Conservation (phyloP, 257 asterid species). For the Apocynum venetum region DNA sequence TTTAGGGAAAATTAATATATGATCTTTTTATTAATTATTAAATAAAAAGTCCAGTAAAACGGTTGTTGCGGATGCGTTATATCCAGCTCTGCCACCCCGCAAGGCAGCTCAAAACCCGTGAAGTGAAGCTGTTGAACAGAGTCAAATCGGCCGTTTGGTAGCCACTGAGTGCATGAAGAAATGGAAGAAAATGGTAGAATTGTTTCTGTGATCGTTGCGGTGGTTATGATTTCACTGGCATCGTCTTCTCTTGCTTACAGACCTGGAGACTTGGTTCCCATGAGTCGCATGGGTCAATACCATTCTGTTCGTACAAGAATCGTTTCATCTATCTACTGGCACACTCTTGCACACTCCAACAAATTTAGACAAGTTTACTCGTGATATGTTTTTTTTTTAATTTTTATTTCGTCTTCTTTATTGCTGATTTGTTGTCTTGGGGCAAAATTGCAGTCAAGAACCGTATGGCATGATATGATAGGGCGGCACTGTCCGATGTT, state of each 20-base stretch:
- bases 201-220: conserved; percentile 25
- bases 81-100: no score
- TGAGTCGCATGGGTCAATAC: conserved; percentile 93
- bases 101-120: not conserved
- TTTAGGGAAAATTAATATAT: no score
- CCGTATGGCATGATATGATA: conserved; percentile 95
- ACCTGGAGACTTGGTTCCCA: conserved; percentile 87
- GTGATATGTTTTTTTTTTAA: not conserved
- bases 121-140: not conserved
- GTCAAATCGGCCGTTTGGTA: not conserved
- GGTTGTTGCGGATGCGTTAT: no score
- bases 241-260: conserved; percentile 59
- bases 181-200: conserved; percentile 38
- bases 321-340: not conserved
- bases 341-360: not conserved
- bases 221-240: conserved; percentile 35
- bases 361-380: not conserved
- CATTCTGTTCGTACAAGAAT: conserved; percentile 48
- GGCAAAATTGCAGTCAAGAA: conserved; percentile 57
- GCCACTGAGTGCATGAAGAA: not conserved
- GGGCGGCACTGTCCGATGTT: conserved; percentile 89
- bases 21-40: no score
- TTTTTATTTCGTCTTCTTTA: conserved; percentile 3
- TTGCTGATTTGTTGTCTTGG: not conserved
- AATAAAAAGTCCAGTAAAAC: no score